phyloP scores from a whole-genome alignment of 495 filamentous ascomycete species.

The Penicillium simplicissimum region DNA sequence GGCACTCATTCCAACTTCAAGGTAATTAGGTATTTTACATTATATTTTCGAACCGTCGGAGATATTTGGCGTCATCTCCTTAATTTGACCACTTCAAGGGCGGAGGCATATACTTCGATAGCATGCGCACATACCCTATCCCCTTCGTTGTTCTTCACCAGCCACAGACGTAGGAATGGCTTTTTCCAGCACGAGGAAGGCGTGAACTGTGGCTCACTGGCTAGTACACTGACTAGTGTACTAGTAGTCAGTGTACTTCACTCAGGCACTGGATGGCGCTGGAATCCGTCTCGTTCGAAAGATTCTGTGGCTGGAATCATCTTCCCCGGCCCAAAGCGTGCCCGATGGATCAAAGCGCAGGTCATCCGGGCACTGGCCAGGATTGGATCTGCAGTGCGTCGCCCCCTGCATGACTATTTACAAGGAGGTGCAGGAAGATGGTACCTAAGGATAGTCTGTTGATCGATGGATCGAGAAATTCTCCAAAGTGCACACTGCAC shows the following conservation, averaged over 20 bases:
- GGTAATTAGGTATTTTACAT: not conserved
- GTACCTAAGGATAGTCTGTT: not conserved
- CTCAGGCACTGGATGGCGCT: no score
- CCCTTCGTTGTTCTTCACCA: not conserved
- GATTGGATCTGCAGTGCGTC: constrained; percentile 22
- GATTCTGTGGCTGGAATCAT: not conserved
- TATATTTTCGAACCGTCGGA: not conserved
- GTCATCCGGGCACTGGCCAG: constrained; percentile 21
- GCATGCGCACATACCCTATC: not conserved
- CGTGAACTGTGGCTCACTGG: not conserved
- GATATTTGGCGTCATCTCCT: not conserved
- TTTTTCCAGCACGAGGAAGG: not conserved
- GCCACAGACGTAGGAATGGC: not conserved
- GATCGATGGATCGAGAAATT: not conserved
- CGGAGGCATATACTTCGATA: not conserved
- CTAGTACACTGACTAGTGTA: no score
- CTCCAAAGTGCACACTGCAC: no score
- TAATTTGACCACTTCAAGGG: not conserved
- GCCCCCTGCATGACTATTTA: constrained; percentile 22
- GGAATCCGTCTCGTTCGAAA: no score
- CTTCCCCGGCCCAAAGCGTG: constrained; percentile 16
- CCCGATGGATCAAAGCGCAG: constrained; percentile 26
- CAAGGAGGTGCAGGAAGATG: constrained; percentile 6
- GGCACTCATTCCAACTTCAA: not conserved
- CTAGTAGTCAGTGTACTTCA: no score